Evolutionary conservation across 495 filamentous ascomycete genomes (phyloP).

Genomic region (Aspergillus mulundensis): DNA sequence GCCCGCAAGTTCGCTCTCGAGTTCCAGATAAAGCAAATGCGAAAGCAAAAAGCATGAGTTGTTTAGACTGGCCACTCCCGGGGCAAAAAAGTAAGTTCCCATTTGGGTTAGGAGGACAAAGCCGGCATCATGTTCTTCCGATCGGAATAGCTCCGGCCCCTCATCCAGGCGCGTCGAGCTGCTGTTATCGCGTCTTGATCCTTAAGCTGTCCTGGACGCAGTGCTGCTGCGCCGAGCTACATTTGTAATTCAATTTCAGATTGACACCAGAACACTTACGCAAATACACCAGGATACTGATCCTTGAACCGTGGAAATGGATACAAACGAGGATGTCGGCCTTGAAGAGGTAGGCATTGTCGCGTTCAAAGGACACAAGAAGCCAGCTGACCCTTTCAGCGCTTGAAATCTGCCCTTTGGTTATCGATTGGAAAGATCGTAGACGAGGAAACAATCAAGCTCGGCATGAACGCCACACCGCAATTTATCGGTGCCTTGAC

Average conservation of each 20-base stretch:
- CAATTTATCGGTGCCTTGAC: conserved; percentile 93
- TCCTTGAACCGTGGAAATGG: conserved; percentile 20
- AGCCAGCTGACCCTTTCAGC: conserved; percentile 40
- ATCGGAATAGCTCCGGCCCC: neutral
- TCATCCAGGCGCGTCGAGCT: neutral
- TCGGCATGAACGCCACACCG: conserved; percentile 82
- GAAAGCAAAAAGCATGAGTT: neutral
- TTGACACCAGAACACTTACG: neutral
- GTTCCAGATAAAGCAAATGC: neutral
- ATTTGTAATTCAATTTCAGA: neutral
- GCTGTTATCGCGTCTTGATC: neutral
- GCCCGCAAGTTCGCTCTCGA: neutral
- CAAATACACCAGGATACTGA: too few relatives aligned
- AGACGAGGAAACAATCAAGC: conserved; percentile 73
- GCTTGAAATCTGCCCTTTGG: conserved; percentile 93
- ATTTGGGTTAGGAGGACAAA: conserved; percentile 5
- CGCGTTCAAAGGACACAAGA: too few relatives aligned
- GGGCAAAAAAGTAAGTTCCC: conserved; percentile 2
- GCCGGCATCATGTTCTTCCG: conserved; percentile 12
- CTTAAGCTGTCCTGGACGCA: neutral
- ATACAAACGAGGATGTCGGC: conserved; percentile 34
- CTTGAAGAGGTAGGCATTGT: conserved; percentile 35
- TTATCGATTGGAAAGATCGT: conserved; percentile 83
- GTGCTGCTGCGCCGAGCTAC: neutral
- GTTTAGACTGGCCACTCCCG: neutral